Evolutionary conservation across 2,329 filamentous ascomycete genomes (phyloP).

Genomic region (Pyrenochaeta sp.): DNA sequence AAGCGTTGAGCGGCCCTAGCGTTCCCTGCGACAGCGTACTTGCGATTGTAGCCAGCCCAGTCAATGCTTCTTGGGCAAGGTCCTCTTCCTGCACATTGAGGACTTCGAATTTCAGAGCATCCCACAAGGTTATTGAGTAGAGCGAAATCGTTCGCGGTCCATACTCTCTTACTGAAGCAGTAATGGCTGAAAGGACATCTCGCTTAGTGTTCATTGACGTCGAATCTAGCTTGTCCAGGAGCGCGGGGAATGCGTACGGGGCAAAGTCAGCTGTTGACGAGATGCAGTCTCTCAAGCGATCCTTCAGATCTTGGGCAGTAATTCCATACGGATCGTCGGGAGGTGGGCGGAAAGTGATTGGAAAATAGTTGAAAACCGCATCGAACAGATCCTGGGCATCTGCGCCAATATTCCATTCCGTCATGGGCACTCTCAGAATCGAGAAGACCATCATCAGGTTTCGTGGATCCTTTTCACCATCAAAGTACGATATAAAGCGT

Average conservation of each 20-base stretch:
- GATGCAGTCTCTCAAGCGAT: conserved; percentile 70
- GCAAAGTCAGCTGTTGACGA: conserved; percentile 69
- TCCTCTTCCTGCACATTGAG: conserved; percentile 73
- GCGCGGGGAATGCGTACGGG: conserved; percentile 71
- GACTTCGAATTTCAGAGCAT: conserved; percentile 74
- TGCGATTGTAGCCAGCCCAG: conserved; percentile 64
- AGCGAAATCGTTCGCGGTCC: conserved; percentile 66
- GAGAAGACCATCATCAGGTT: conserved; percentile 77
- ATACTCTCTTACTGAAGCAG: conserved; percentile 67
- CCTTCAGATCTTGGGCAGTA: conserved; percentile 73
- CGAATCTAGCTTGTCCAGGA: conserved; percentile 74
- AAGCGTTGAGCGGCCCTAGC: conserved; percentile 60
- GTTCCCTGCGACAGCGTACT: conserved; percentile 61
- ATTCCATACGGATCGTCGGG: conserved; percentile 75
- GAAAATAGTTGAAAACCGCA: conserved; percentile 76
- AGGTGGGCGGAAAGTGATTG: conserved; percentile 74
- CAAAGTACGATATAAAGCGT: conserved; percentile 70
- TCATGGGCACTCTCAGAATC: conserved; percentile 70
- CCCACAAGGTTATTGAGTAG: conserved; percentile 72
- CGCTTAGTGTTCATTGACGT: conserved; percentile 74
- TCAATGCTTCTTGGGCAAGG: conserved; percentile 66
- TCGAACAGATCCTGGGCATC: conserved; percentile 69
- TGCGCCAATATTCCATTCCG: conserved; percentile 70
- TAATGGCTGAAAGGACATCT: conserved; percentile 71
- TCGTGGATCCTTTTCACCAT: conserved; percentile 73